Percentiles rank a stretch among this genome's conserved stretches.
Evolutionary conservation across 768 basidiomycete genomes (phyloP).

Genomic region (Hypholoma sublateritium): DNA sequence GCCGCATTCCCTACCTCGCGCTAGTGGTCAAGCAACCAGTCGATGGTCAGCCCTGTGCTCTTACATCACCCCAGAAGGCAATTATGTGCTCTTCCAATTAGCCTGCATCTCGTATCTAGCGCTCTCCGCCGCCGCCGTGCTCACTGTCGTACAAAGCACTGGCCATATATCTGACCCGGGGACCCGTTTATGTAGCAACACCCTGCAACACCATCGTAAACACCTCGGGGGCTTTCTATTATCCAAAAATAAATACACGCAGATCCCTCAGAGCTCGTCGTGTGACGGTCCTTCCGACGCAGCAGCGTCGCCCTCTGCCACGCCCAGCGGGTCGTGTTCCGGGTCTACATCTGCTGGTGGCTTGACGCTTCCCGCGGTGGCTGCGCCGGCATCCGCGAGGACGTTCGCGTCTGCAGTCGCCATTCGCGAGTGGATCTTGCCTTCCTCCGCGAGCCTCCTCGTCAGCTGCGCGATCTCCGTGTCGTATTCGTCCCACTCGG

Average conservation of each 20-base stretch:
- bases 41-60: no score
- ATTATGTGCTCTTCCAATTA: no score
- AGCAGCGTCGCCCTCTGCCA: neutral
- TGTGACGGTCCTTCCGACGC: conserved; percentile 8
- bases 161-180: no score
- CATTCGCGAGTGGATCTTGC: conserved; percentile 65
- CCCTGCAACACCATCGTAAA: neutral
- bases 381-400: conserved; percentile 46
- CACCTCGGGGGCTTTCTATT: neutral
- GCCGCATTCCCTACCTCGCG: no score
- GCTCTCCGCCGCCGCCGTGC: no score
- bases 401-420: conserved; percentile 70
- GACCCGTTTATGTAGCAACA: no score
- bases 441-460: conserved; percentile 65
- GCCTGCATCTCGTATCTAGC: no score
- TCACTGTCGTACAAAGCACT: no score
- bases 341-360: neutral
- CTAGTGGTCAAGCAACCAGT: no score
- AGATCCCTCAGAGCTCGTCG: conserved; percentile 16
- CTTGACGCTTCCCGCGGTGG: neutral
- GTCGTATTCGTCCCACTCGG: conserved; percentile 97
- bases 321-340: neutral
- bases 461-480: conserved; percentile 85
- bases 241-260: neutral
- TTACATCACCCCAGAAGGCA: no score